A percentile compares a stretch with the other conserved stretches of the same genome.
These are phyloP conservation scores for Euphorbia tirucalli DNA, from an alignment of 345 rosid genomes.

Conservation along the genomic window DNA sequence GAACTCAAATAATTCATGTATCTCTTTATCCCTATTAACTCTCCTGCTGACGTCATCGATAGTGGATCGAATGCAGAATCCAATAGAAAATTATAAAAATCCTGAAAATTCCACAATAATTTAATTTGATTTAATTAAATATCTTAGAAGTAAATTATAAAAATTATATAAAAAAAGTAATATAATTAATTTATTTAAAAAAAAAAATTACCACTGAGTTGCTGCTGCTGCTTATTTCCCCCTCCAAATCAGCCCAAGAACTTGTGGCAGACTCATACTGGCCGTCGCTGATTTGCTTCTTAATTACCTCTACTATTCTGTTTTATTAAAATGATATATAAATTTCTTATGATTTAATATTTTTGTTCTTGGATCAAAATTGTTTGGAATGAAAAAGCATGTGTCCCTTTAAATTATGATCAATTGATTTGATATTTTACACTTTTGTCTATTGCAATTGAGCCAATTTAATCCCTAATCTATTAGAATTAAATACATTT, in stretches of 20 bases:
- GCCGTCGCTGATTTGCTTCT: conserved; percentile 49
- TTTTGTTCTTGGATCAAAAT: background rate
- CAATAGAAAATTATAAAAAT: conserved; percentile 73
- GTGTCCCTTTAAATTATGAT: no score
- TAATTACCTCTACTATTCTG: conserved; percentile 65
- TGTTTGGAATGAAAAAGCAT: no score
- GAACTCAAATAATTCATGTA: conserved; percentile 54
- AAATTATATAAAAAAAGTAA: no score
- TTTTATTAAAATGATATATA: background rate
- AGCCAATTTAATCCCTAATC: no score
- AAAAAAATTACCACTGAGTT: conserved; percentile 54
- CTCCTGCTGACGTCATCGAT: conserved; percentile 36
- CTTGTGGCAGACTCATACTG: conserved; percentile 49
- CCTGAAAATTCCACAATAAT: conserved; percentile 35
- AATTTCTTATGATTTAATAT: background rate
- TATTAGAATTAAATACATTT: no score
- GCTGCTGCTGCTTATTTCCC: conserved; percentile 36
- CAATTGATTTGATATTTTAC: no score
- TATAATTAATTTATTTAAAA: background rate
- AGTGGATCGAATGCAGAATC: conserved; percentile 52
- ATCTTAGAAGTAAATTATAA: background rate
- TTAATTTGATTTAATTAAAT: background rate
- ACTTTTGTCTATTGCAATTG: no score
- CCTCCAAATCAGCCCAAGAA: conserved; percentile 64
- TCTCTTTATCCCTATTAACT: conserved; percentile 35